Conservation (phyloP, 441 rosid genomes). For the Aquilaria agallochum region DNA sequence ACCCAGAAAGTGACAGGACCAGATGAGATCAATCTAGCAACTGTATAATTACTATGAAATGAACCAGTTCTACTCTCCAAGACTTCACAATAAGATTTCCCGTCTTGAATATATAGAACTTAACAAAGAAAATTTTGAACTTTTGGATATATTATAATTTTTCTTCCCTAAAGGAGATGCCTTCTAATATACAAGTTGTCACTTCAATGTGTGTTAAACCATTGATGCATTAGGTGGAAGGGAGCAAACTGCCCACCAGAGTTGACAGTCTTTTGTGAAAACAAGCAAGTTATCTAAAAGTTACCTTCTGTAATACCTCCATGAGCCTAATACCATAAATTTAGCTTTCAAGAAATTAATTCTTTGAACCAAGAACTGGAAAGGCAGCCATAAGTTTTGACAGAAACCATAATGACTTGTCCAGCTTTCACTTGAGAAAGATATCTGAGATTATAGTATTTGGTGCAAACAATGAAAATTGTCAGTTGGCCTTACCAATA, state of each 20-base stretch:
- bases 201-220: not conserved
- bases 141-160: no score
- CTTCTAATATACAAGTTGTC: no score
- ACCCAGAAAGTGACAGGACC: slow-evolving; percentile 4
- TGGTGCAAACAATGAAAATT: not conserved
- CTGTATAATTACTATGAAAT: not conserved
- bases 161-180: no score
- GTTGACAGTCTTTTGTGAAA: slow-evolving; percentile 14
- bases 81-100: no score
- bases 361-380: not conserved
- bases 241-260: slow-evolving; percentile 14
- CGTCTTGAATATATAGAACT: no score
- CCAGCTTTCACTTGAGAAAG: not conserved
- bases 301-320: not conserved
- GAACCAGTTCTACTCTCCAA: no score
- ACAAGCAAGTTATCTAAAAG: slow-evolving; percentile 3
- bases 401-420: not conserved
- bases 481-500: not conserved
- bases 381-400: not conserved
- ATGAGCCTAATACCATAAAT: not conserved
- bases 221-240: slow-evolving; percentile 3
- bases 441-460: not conserved
- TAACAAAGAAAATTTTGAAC: no score
- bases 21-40: not conserved
- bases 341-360: slow-evolving; percentile 1